Evolutionary conservation across 257 asterid genomes (phyloP).

Genomic region (Coffea canephora): DNA sequence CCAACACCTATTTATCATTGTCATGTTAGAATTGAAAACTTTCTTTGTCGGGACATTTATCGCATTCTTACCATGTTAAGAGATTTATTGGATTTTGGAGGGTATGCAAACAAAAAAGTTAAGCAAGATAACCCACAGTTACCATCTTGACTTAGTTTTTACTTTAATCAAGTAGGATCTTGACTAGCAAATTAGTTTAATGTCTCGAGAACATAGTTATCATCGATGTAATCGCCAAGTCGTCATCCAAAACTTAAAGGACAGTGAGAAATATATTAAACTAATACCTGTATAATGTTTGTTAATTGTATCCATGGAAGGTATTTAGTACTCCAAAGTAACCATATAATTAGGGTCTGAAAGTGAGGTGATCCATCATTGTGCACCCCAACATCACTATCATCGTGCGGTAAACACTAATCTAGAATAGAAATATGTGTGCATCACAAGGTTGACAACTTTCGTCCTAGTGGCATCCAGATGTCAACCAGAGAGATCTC

Average conservation of each 20-base stretch:
- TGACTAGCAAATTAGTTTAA: neutral
- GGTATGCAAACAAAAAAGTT: neutral
- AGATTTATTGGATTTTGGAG: neutral
- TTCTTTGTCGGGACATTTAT: no score
- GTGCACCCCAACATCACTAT: conserved; percentile 17
- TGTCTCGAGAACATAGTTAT: neutral
- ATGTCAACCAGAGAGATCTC: neutral
- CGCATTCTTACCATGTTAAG: neutral
- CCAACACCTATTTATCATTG: no score
- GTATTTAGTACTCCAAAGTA: neutral
- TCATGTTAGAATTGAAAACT: no score
- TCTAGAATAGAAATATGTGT: neutral
- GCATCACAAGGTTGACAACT: conserved; percentile 16
- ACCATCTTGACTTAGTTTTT: neutral
- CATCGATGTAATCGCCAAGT: conserved; percentile 7
- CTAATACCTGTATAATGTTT: neutral
- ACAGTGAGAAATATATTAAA: neutral
- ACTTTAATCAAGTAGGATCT: no score
- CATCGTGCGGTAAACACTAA: conserved; percentile 8
- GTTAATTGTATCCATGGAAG: neutral
- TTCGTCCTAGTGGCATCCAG: conserved; percentile 9
- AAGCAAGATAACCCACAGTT: neutral
- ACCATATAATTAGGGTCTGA: neutral
- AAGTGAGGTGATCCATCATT: neutral
- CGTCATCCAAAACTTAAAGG: neutral